Conservation (phyloP, 345 rosid genomes). For the Acer negundo region DNA sequence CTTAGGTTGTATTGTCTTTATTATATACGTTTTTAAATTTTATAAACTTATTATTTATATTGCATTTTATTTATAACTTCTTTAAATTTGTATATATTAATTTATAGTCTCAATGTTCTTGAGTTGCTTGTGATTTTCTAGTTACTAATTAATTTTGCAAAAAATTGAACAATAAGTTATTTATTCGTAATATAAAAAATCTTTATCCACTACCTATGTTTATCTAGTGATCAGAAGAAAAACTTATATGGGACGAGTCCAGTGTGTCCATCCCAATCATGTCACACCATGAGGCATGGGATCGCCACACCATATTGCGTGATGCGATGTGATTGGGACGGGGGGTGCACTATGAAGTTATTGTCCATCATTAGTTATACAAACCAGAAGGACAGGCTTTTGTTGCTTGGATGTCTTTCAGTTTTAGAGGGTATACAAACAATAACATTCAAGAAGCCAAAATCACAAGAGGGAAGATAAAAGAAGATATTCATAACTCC, state of each 20-base stretch:
- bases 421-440: not conserved
- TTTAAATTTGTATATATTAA: not conserved
- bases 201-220: no score
- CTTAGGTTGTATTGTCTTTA: not conserved
- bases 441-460: not conserved
- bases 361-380: no score
- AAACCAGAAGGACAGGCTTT: no score
- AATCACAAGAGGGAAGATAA: not conserved
- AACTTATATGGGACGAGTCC: not conserved
- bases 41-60: not conserved
- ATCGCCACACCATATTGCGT: no score
- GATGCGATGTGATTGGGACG: no score
- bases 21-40: not conserved
- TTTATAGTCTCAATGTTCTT: not conserved
- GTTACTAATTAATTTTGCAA: not conserved
- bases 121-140: not conserved
- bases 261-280: not conserved
- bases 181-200: no score
- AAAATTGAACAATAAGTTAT: not conserved
- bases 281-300: not conserved
- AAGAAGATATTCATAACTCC: not conserved
- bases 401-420: no score
- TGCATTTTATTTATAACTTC: not conserved
- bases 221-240: no score
- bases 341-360: not conserved